Conservation (phyloP, 2,329 filamentous ascomycete genomes). For the Phialemoniopsis sp. region DNA sequence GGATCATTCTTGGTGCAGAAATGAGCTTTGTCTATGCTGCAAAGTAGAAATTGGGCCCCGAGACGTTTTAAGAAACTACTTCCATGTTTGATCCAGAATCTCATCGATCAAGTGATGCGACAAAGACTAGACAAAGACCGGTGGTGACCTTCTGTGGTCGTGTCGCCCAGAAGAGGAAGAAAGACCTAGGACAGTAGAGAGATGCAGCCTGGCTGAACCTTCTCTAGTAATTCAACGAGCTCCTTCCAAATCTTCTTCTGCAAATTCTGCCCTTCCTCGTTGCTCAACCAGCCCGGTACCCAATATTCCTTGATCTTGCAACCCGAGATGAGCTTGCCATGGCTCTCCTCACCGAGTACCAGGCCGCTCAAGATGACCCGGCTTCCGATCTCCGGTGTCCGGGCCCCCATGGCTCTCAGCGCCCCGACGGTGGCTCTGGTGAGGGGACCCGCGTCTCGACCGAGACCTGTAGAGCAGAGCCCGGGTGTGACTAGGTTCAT, state of each 20-base stretch:
- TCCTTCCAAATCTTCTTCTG: constrained; percentile 8
- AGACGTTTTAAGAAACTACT: too few species aligned
- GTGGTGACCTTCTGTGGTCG: too few species aligned
- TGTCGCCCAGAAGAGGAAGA: too few species aligned
- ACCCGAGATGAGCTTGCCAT: constrained; percentile 7
- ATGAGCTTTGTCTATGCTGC: too few species aligned
- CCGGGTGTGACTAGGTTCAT: constrained; percentile 15
- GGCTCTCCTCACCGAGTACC: constrained; percentile 6
- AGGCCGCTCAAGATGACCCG: constrained; percentile 6
- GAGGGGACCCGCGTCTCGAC: constrained; percentile 3
- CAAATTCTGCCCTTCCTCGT: constrained; percentile 1
- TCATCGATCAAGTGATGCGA: too few species aligned
- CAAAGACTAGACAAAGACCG: too few species aligned
- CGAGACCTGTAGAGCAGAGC: constrained; percentile 14
- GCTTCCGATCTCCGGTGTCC: constrained; percentile 9
- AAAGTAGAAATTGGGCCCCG: too few species aligned
- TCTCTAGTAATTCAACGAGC: not conserved
- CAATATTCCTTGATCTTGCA: constrained; percentile 13
- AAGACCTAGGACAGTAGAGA: too few species aligned
- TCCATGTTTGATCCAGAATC: too few species aligned
- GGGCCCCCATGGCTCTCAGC: constrained; percentile 8
- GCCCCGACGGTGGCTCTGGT: constrained; percentile 4
- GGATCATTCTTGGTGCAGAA: constrained; percentile 1
- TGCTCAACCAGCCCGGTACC: constrained; percentile 11
- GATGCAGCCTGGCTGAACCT: not conserved